These are phyloP conservation scores for Nymphaea colorata DNA, from an alignment of 164 flowering plant species.

Conservation along the genomic window DNA sequence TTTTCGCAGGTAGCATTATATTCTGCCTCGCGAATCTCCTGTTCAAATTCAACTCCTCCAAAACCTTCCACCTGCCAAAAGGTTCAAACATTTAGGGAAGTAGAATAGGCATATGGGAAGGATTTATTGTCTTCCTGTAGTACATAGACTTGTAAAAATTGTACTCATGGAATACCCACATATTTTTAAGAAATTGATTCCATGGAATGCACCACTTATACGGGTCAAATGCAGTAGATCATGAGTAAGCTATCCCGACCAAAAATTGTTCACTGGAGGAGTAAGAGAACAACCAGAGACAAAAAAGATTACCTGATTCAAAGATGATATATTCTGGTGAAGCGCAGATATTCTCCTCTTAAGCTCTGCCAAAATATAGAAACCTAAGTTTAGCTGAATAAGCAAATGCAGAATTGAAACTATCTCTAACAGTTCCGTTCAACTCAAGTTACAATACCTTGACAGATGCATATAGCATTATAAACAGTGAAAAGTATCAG, in stretches of 20 bases:
- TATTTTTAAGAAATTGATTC: too few relatives aligned
- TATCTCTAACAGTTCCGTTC: too few relatives aligned
- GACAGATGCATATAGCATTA: too few relatives aligned
- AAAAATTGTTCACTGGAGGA: neutral
- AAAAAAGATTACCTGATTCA: constrained; percentile 37
- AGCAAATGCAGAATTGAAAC: neutral
- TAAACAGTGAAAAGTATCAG: too few relatives aligned
- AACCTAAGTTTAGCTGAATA: neutral
- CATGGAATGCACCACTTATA: too few relatives aligned
- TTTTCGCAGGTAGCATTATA: constrained; percentile 51
- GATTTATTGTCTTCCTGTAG: neutral
- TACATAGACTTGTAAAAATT: neutral
- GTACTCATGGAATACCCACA: too few relatives aligned
- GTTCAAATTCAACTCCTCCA: constrained; percentile 63
- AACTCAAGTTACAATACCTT: too few relatives aligned
- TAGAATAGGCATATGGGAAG: neutral
- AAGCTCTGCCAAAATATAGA: constrained; percentile 34
- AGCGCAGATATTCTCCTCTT: constrained; percentile 40
- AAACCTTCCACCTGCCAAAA: constrained; percentile 38
- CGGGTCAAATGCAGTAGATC: neutral
- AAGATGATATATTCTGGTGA: constrained; percentile 26
- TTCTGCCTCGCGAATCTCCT: constrained; percentile 72
- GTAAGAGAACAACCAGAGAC: neutral
- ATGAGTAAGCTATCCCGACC: neutral
- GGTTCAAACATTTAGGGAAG: neutral